Base-by-base conservation (phyloP, 495 filamentous ascomycete species). In the Xylaria grammica region DNA sequence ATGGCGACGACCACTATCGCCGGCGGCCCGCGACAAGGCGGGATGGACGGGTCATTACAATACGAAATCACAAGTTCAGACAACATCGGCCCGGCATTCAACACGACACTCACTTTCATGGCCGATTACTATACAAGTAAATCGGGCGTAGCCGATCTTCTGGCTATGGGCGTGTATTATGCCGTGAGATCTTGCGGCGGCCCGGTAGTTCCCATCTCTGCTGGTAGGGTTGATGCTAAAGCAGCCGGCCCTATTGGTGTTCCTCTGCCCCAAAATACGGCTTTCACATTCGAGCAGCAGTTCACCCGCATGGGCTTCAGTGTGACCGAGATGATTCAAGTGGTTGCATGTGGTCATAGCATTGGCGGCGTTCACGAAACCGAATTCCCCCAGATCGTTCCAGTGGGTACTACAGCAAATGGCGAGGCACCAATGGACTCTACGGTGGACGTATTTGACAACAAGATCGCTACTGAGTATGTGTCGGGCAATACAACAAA, bases 311-410 rank as follows among this genome's bases (percentile, higher is more conserved):
- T 87, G 77, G 86, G 86, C 13, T 88, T 86, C 71, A 80, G 71
- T 50, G 67, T 55, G 9, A 74, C 77, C 1, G 83, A 88, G 64
- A 87, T 87, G 83, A 87, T 89, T 50, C 81, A 83, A 63, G 75
- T 86, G 52, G 82, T 81, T 11, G 87, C 86, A 19, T 89, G 87
- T 62, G 87, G 87, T 1, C 87, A 89, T 69, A 83, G 84, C 3
- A 74, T 89, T 34, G 87, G 87, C 24, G 84, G 85, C 20, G 86
- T 89, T 7, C 87, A 90, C 72, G 77, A 77, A 6, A 69, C 61
- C 10, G 78, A 84, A 60, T 88, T 87, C 65, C 82, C 84, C 1
- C 72, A 82, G 19, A 81, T 87, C 45, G 81, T 87, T 1, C 74
- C 82, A 1, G 58, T 72, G 13, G 77, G 79, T 5, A 73, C 77